These are phyloP conservation scores for Porcisia hertigi DNA, from an alignment of 208 protist genomes.

Conservation along the genomic window DNA sequence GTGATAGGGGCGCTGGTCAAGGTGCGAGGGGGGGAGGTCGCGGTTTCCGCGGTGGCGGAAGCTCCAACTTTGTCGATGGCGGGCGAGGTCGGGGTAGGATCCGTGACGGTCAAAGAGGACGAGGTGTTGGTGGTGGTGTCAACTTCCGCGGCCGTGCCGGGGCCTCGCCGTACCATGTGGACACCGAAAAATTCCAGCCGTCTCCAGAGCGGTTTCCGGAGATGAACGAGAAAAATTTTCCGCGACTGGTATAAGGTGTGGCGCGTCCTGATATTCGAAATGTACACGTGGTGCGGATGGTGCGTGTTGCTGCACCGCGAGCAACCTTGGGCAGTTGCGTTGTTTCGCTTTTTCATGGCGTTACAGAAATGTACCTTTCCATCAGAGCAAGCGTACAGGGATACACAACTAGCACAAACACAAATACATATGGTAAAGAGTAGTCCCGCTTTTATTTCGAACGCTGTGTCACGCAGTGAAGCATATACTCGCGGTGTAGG, in stretches of 20 bases:
- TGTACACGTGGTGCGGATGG: background rate
- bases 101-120: constrained; percentile 4
- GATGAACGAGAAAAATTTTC: constrained; percentile 35
- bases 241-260: constrained; percentile 19
- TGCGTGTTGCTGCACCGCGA: background rate
- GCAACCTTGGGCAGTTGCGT: background rate
- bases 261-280: too few relatives aligned
- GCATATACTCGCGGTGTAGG: background rate
- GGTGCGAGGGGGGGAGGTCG: constrained; percentile 1
- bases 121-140: constrained; percentile 8
- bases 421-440: background rate
- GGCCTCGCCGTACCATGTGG: constrained; percentile 2
- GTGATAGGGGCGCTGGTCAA: constrained; percentile 9
- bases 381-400: background rate
- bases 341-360: background rate
- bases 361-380: too few relatives aligned
- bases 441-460: background rate
- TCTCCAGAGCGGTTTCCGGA: constrained; percentile 14
- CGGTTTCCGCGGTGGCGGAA: constrained; percentile 3
- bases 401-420: background rate
- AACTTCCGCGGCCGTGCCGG: constrained; percentile 19
- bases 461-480: background rate
- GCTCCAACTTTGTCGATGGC: background rate
- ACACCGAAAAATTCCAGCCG: constrained; percentile 1
- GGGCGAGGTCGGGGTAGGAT: constrained; percentile 9